Conservation (phyloP, 805 yeast genomes). For the Suhomyces sp. region DNA sequence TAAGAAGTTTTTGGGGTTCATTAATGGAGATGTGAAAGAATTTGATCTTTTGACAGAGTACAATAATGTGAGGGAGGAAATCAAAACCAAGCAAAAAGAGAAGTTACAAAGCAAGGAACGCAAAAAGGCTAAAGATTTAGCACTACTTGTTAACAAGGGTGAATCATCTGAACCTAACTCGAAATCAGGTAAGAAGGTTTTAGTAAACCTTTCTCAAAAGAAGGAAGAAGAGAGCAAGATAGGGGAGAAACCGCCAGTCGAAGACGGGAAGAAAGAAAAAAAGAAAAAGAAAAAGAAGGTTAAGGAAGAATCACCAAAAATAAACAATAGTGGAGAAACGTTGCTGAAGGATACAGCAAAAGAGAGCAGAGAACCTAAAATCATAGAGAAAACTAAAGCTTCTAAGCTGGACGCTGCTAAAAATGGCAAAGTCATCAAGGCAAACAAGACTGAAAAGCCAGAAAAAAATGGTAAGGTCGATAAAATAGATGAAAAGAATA, state of each 20-base stretch:
- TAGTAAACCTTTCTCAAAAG: no score
- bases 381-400: background rate
- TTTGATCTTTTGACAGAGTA: slow-evolving; percentile 8
- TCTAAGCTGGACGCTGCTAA: slow-evolving; percentile 1
- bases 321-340: background rate
- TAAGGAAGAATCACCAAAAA: background rate
- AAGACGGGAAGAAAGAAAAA: slow-evolving; percentile 11
- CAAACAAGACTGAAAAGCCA: slow-evolving; percentile 3
- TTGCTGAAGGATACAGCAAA: background rate
- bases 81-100: slow-evolving; percentile 12
- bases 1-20: slow-evolving; percentile 17
- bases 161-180: no score
- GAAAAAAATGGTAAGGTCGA: slow-evolving; percentile 1
- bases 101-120: slow-evolving; percentile 8
- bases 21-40: slow-evolving; percentile 13
- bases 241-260: slow-evolving; percentile 6
- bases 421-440: background rate
- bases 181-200: no score
- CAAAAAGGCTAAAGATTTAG: slow-evolving; percentile 4
- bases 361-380: slow-evolving; percentile 1
- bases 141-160: no score
- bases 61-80: slow-evolving; percentile 12
- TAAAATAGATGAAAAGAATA: slow-evolving; percentile 6
- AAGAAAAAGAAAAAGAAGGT: slow-evolving; percentile 7
- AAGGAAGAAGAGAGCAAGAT: background rate